Base-by-base conservation (phyloP, 345 rosid species). In the Eucalyptus victrix region DNA sequence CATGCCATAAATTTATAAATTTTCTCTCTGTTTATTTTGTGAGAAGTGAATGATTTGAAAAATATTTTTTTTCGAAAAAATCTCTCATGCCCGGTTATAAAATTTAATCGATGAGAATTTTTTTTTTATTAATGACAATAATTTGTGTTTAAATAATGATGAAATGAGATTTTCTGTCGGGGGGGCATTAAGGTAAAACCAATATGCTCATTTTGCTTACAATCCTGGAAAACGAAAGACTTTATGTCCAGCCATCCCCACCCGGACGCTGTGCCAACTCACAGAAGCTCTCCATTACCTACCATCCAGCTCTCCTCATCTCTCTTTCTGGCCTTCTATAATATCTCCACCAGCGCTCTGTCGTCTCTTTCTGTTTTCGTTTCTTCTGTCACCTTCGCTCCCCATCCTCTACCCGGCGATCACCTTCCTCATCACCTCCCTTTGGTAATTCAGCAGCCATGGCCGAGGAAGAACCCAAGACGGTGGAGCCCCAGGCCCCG, bases 391-490 rank as follows among this genome's bases (percentile, higher is more conserved):
- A 30, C 49, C 32, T 15, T 89, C 87, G 23, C 87, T 26, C 87
- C 90, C 17, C 37, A 14, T 9, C 86, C 53, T 50, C 2, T 50
- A 13, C 60, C 60, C 2, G 58, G 37, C 40, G n/a, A 23, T 80
- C 24, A 26, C 69, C 65, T 18, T 60, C 56, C n/a, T 23, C 7
- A 23, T 42, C 88, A 12, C 56, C 54, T 72, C 56, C 80, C 30
- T 58, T 53, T 53, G 86, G 53, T 7, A 40, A 72, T 12, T 47
- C 37, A 62, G 86, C 37, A 62, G 86, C 86, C 54, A 94, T 94
- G 97, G 93, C 94, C 24, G 93, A 94, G 87, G 94, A 92, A 86
- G 93, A 92, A 86, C 88, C 94, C 58, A 93, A 92, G 93, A 92
- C 91, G 91, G 88, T 91, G 9, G 96, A 94, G 83, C 18, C 92